Conservation (phyloP, 2,329 filamentous ascomycete genomes). For the Neonectria sp. region DNA sequence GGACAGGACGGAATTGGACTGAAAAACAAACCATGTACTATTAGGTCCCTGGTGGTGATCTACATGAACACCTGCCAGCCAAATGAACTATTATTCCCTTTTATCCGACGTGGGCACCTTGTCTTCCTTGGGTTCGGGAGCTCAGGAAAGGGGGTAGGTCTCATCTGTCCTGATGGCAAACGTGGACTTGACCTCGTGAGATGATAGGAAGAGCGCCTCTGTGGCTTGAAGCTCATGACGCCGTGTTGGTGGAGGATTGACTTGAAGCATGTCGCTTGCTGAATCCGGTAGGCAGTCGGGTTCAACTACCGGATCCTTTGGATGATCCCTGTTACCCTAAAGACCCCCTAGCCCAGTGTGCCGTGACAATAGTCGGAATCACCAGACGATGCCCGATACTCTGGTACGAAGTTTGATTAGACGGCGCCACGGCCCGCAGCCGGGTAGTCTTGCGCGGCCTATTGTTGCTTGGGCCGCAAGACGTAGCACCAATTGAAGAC, state of each 20-base stretch:
- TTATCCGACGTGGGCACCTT: neutral
- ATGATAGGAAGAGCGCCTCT: neutral
- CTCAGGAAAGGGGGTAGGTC: neutral
- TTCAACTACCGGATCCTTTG: conserved; percentile 15
- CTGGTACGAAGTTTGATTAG: conserved; percentile 3
- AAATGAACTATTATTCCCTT: conserved; percentile 7
- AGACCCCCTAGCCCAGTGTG: conserved; percentile 2
- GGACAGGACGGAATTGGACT: neutral
- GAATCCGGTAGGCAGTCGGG: conserved; percentile 10
- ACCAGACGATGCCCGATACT: neutral
- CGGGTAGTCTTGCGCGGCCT: conserved; percentile 17
- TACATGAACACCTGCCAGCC: conserved; percentile 1
- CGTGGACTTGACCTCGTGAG: neutral
- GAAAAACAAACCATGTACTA: conserved; percentile 5
- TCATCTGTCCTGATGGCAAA: neutral
- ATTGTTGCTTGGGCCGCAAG: conserved; percentile 51
- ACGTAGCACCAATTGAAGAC: conserved; percentile 63
- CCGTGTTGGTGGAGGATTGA: neutral
- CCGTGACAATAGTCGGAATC: neutral
- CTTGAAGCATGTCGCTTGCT: conserved; percentile 1
- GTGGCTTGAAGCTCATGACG: neutral
- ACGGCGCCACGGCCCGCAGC: conserved; percentile 6
- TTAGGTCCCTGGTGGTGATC: conserved; percentile 5
- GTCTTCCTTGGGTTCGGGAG: neutral
- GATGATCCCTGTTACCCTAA: conserved; percentile 14